A percentile compares a stretch with the other conserved stretches of the same genome.
Conservation (phyloP, 257 asterid species). For the Dorcoceras hygrometricum region DNA sequence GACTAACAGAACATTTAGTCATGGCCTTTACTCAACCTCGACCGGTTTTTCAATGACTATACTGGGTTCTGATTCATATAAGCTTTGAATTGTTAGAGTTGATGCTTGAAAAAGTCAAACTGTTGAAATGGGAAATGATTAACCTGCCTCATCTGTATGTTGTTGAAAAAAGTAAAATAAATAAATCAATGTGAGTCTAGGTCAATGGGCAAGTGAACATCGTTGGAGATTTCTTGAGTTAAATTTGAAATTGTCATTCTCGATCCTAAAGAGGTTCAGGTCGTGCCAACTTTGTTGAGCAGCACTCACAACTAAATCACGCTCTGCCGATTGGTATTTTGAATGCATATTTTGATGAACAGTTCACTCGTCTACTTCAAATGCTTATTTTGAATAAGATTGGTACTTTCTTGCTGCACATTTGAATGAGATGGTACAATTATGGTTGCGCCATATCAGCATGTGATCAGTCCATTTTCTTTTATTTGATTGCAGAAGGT, state of each 20-base stretch:
- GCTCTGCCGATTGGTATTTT: too few species aligned
- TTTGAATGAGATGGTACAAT: neutral
- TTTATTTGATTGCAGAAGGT: slow-evolving; percentile 46
- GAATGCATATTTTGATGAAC: too few species aligned
- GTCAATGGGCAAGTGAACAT: neutral
- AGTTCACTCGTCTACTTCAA: neutral
- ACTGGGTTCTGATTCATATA: neutral
- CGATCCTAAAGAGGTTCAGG: neutral
- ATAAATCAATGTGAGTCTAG: neutral
- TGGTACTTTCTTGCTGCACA: neutral
- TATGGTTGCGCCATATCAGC: neutral
- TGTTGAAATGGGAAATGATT: neutral
- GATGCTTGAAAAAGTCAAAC: neutral
- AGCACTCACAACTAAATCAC: neutral
- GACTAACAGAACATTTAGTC: neutral
- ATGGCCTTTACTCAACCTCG: neutral
- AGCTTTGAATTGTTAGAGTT: neutral
- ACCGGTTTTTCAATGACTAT: neutral
- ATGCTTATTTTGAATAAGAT: neutral
- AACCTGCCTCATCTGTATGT: neutral
- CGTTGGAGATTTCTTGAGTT: neutral
- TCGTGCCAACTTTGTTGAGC: neutral
- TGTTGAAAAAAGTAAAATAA: neutral
- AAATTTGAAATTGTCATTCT: neutral
- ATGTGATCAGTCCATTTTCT: neutral